A percentile compares a stretch with the other conserved stretches of the same genome.
Conservation (phyloP, 371 early-diverging fungal genomes). For the Mucor mucedo region DNA sequence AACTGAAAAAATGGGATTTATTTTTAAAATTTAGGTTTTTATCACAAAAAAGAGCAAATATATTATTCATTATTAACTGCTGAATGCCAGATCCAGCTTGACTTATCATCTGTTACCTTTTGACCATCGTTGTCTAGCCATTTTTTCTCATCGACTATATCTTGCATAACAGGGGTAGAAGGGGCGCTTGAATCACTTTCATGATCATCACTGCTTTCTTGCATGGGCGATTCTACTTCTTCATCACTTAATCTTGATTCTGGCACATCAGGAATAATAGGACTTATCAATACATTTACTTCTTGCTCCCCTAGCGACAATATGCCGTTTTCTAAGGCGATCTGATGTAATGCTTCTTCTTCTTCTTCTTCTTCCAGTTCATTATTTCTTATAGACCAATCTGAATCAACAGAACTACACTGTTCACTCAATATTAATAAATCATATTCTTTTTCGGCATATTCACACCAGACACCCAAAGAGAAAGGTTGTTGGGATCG, state of each 20-base stretch:
- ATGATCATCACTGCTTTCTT: conserved; percentile 13
- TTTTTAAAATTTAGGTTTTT: too few species aligned
- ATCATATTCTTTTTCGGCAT: conserved; percentile 28
- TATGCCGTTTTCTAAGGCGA: too few species aligned
- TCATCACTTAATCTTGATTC: background rate
- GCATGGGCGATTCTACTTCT: conserved; percentile 5
- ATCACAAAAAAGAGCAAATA: background rate
- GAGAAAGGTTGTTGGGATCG: conserved; percentile 4
- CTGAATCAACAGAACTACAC: conserved; percentile 3
- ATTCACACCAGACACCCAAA: conserved; percentile 25
- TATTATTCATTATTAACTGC: background rate
- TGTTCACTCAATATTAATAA: conserved; percentile 22
- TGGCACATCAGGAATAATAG: too few species aligned
- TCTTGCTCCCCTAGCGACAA: too few species aligned
- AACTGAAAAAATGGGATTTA: too few species aligned
- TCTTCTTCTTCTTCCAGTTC: conserved; percentile 6
- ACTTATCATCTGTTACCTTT: background rate
- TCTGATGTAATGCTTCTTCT: too few species aligned
- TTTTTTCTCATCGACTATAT: background rate
- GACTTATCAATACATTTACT: too few species aligned
- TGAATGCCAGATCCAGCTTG: conserved; percentile 5
- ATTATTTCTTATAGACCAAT: conserved; percentile 4
- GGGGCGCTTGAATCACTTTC: conserved; percentile 18
- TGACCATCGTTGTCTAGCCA: background rate
- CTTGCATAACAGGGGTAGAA: conserved; percentile 19